Base-by-base conservation (phyloP, 148 eudicot species). In the Suaeda aralocaspica region DNA sequence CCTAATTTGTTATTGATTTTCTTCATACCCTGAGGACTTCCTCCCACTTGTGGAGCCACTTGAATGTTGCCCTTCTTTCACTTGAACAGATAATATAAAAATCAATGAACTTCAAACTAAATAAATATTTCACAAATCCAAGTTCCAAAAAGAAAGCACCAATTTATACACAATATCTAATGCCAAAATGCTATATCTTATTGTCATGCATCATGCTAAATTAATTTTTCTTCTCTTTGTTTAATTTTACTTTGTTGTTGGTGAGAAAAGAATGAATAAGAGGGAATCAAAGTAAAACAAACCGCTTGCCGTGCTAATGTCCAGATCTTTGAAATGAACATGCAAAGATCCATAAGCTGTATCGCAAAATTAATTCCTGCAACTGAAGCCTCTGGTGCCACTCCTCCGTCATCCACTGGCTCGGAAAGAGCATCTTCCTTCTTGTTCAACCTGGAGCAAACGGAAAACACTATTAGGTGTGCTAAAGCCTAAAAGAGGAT, bases 391-490 rank as follows among this genome's bases (percentile, higher is more conserved):
- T 91, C 97, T 65, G 85, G 78, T 52, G 76, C 76, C 28, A 85
- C 76, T 70, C 77, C 82, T 77, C 86, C 89, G 69, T 88, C 93
- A 65, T 91, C n/a, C 97, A 63, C 83, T 81, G 29, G 81, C 82
- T 78, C 88, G 74, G 87, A 85, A 73, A 95, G 89, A 73, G 99
- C 99, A 73, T 91, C 99, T 95, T 95, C 82, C 88, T 91, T 82
- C 99, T 83, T 95, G 99, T 77, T 95, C 97, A 84, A 94, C 99
- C 99, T 94, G 80, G 68, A 76, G 52, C 69, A 68, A 72, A 53
- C 39, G 66, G 19, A 49, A 31, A 61, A 46, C n/a, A 68, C 24
- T 56, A 36, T 60, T 28, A 65, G 28, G 29, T 19, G 44, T 53
- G 15, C 55, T 57, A 56, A 55, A 24, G 24, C 16, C 6, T 50